Evolutionary conservation across 139 green algal species (phyloP).

Genomic region (Chlorella vulgaris): DNA sequence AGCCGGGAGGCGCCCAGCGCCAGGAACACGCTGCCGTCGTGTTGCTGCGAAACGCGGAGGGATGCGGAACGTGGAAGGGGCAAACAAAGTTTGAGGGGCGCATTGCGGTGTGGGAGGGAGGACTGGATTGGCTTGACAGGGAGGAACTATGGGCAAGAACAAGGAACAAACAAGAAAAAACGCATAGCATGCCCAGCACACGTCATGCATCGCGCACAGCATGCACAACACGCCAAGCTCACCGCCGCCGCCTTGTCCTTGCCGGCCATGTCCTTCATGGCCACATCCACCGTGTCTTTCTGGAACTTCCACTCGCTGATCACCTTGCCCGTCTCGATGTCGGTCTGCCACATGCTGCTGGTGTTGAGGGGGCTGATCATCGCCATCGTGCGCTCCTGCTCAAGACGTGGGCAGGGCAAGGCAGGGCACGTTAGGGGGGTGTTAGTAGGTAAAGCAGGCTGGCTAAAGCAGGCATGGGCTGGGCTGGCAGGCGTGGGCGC

Average conservation of each 20-base stretch:
- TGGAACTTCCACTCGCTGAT: constrained; percentile 86
- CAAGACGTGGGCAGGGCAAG: no score
- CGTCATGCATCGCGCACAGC: neutral
- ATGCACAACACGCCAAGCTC: neutral
- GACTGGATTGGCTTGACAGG: neutral
- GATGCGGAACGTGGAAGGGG: no score
- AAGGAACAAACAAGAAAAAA: neutral
- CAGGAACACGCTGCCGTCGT: constrained; percentile 83
- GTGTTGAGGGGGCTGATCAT: constrained; percentile 74
- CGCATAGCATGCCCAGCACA: neutral
- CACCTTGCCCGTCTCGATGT: constrained; percentile 72
- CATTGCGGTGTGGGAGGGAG: neutral
- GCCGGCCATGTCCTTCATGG: constrained; percentile 77
- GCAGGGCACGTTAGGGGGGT: no score
- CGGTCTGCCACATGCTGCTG: constrained; percentile 68
- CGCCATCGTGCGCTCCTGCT: constrained; percentile 90
- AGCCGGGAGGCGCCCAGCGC: constrained; percentile 86
- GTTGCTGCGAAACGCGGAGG: constrained; percentile 41
- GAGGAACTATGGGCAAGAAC: neutral
- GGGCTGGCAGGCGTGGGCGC: neutral
- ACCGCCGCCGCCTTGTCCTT: constrained; percentile 79
- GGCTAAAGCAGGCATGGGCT: constrained; percentile 2
- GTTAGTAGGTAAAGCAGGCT: no score
- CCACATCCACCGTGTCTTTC: constrained; percentile 86
- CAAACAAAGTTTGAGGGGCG: neutral